These are phyloP conservation scores for Cutaneotrichosporon arboriforme DNA, from an alignment of 1,284 basidiomycete species.

Conservation along the genomic window DNA sequence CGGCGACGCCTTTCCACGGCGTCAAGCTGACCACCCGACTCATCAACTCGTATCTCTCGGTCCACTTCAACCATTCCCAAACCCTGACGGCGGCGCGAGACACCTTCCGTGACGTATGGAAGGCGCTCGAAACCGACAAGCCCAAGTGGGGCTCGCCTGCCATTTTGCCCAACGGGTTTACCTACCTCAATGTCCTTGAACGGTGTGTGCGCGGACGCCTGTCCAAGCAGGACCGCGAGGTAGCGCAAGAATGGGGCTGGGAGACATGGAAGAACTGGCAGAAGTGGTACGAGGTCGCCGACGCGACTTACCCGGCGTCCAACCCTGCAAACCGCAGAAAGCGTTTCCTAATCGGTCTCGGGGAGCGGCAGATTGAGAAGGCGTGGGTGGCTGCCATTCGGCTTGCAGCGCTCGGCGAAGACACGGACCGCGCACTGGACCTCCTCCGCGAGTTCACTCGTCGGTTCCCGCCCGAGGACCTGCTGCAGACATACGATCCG, in stretches of 20 bases:
- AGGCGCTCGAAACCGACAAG: constrained; percentile 35
- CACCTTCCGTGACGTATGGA: constrained; percentile 31
- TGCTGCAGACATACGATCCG: constrained; percentile 27
- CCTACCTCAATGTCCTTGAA: constrained; percentile 64
- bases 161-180: constrained; percentile 52
- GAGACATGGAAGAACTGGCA: constrained; percentile 35
- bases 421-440: constrained; percentile 9
- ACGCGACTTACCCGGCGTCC: not conserved
- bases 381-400: constrained; percentile 38
- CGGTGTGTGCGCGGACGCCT: constrained; percentile 51
- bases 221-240: constrained; percentile 15
- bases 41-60: constrained; percentile 75
- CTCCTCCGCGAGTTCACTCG: constrained; percentile 29
- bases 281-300: constrained; percentile 7
- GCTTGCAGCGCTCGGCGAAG: constrained; percentile 27
- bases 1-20: constrained; percentile 53
- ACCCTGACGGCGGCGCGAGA: constrained; percentile 52
- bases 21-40: constrained; percentile 62
- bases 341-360: constrained; percentile 30
- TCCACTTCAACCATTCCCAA: constrained; percentile 54
- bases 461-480: constrained; percentile 32
- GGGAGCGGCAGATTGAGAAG: constrained; percentile 38
- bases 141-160: not conserved
- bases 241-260: constrained; percentile 25
- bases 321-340: constrained; percentile 3